Conservation (phyloP, 2,329 filamentous ascomycete species). For the Trichoderma guizhouense region DNA sequence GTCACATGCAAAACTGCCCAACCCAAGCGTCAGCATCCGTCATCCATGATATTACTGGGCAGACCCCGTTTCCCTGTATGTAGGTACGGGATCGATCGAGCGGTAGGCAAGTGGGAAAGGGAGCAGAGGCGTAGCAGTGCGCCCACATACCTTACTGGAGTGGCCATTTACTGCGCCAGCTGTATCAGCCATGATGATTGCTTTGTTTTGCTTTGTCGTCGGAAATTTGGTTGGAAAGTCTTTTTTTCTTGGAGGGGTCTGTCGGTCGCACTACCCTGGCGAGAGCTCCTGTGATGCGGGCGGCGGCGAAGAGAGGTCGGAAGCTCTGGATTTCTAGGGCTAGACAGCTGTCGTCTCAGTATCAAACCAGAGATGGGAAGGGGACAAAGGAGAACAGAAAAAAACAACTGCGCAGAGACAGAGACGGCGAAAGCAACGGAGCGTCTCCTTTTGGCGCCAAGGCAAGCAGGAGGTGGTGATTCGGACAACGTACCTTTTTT, state of each 20-base stretch:
- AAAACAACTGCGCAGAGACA: constrained; percentile 16
- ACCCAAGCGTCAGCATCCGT: constrained; percentile 41
- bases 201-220: constrained; percentile 28
- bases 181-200: constrained; percentile 31
- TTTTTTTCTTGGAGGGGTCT: background rate
- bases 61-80: background rate
- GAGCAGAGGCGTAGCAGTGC: constrained; percentile 20
- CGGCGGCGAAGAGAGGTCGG: background rate
- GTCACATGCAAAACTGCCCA: constrained; percentile 19
- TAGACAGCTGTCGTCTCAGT: background rate
- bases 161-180: constrained; percentile 42
- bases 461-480: background rate
- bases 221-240: constrained; percentile 36
- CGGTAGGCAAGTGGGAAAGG: constrained; percentile 5
- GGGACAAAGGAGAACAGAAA: background rate
- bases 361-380: background rate
- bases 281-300: background rate
- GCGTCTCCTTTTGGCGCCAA: background rate
- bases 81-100: constrained; percentile 11
- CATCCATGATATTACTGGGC: constrained; percentile 24
- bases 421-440: constrained; percentile 11
- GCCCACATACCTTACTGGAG: constrained; percentile 50
- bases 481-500: background rate
- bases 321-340: constrained; percentile 5
- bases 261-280: background rate